These are phyloP conservation scores for Globisporangium megalacanthum DNA, from an alignment of 352 stramenopile genomes.

Conservation along the genomic window DNA sequence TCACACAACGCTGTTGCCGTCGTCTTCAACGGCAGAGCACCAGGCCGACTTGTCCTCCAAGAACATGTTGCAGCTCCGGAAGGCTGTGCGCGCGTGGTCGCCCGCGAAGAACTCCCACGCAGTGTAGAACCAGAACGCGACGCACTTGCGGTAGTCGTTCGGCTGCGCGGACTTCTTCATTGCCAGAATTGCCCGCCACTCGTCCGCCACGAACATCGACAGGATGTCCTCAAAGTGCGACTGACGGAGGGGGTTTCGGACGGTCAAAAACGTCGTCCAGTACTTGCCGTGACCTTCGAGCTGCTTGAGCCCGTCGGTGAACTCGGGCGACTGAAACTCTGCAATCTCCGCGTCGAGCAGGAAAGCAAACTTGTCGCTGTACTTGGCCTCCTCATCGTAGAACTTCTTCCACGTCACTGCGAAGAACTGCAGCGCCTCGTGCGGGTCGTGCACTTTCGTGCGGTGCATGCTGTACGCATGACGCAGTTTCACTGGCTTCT, in stretches of 20 bases:
- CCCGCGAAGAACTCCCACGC: slow-evolving; percentile 80
- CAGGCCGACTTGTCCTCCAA: slow-evolving; percentile 65
- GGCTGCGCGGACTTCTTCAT: slow-evolving; percentile 82
- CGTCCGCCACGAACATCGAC: slow-evolving; percentile 60
- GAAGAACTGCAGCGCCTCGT: slow-evolving; percentile 79
- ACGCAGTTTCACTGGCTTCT: slow-evolving; percentile 78
- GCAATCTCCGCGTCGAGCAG: slow-evolving; percentile 59
- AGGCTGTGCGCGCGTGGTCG: slow-evolving; percentile 62
- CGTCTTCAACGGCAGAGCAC: slow-evolving; percentile 16
- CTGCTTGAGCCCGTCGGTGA: slow-evolving; percentile 66
- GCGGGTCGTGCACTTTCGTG: slow-evolving; percentile 60
- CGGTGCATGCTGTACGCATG: slow-evolving; percentile 80
- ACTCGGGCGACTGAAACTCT: slow-evolving; percentile 63
- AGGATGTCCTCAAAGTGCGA: slow-evolving; percentile 75
- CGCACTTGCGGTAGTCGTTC: slow-evolving; percentile 85
- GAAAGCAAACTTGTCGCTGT: slow-evolving; percentile 83
- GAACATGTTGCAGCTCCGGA: slow-evolving; percentile 85
- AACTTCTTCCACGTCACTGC: slow-evolving; percentile 86
- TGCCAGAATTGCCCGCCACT: slow-evolving; percentile 70
- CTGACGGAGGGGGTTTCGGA: slow-evolving; percentile 65
- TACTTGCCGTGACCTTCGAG: slow-evolving; percentile 81
- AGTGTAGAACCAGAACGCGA: slow-evolving; percentile 86
- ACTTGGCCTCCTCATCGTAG: slow-evolving; percentile 84
- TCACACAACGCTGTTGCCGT: slow-evolving; percentile 23
- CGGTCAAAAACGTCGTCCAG: slow-evolving; percentile 72